Evolutionary conservation across 163 green algal species (phyloP).

Genomic region (Chloromonas sp.): DNA sequence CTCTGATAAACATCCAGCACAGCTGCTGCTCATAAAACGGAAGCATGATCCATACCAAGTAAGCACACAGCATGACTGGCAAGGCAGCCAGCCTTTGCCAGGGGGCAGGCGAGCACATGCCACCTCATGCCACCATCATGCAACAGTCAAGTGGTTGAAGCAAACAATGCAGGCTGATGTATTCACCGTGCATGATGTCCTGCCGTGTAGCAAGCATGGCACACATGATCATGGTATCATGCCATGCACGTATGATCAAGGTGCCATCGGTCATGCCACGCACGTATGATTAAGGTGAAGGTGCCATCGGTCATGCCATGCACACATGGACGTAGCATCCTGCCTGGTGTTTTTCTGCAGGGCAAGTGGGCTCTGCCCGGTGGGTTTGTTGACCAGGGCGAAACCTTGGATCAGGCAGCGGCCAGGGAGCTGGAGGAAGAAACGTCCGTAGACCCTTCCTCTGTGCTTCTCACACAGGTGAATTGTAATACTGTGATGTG

Average conservation of each 20-base stretch:
- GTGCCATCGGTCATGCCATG: background rate
- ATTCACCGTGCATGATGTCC: background rate
- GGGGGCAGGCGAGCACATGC: no score
- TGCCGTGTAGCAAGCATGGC: background rate
- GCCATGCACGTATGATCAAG: background rate
- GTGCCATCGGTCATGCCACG: background rate
- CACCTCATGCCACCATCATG: no score
- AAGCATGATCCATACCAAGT: slow-evolving; percentile 65
- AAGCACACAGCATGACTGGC: background rate
- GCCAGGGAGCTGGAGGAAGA: slow-evolving; percentile 82
- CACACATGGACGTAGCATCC: background rate
- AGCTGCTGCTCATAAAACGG: slow-evolving; percentile 78
- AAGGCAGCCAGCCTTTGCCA: background rate
- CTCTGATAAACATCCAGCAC: slow-evolving; percentile 7
- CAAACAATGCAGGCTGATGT: background rate
- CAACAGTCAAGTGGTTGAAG: background rate
- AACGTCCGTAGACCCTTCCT: slow-evolving; percentile 61
- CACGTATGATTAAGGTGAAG: background rate
- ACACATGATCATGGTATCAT: background rate
- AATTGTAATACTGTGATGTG: no score
- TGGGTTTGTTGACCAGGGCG: slow-evolving; percentile 83
- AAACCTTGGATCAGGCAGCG: slow-evolving; percentile 67
- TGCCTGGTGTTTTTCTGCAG: slow-evolving; percentile 7
- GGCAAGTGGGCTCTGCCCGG: slow-evolving; percentile 77
- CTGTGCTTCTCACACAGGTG: slow-evolving; percentile 43